Evolutionary conservation across 768 basidiomycete genomes (phyloP), one percentile per base, ranked within the genome.

Genomic region (Kwoniella pini): DNA sequence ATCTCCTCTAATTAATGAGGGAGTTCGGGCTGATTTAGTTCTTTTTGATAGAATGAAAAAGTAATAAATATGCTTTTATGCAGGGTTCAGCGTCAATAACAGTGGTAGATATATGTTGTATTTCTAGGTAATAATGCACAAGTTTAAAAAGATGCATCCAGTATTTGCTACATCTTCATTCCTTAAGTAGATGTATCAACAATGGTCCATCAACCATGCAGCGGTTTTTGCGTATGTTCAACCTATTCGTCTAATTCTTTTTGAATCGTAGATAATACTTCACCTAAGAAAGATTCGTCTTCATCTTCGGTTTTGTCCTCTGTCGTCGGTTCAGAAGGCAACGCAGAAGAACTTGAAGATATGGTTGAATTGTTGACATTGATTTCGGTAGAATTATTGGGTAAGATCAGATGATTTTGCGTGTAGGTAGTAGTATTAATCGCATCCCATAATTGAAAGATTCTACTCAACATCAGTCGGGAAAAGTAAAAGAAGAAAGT

Each of bases 381-480:
- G 54, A 7, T 15, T 36, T 15, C 24, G 22, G 40, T 27, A 6
- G 43, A 31, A 24, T 21, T 40, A 21, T 11, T 28, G 22, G 43
- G 36, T n/a, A 40, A 45, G 22, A 58, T 45, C n/a, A 49, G 6
- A 24, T 58, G 57, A 30, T 58, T 58, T 30, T 58, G 57, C 3
- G 48, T 39, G 38, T 58, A 58, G 9, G 57, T 58, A 22, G 57
- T 58, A 7, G 57, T 58, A 21, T 58, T 58, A 9, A 24, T 58
- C 13, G 57, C 22, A 58, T 58, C 57, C 57, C 57, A 58, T 6
- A 58, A 31, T 50, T 58, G 46, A 38, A 58, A 58, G 30, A 58
- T n/a, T 48, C 57, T 58, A 24, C 19, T n/a, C 19, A 43, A n/a
- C 33, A 36, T 44, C 17, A 6, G 40, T 43, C 19, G 40, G n/a